phyloP scores from a whole-genome alignment of 139 green algal species.

The Chlorella sp. region DNA sequence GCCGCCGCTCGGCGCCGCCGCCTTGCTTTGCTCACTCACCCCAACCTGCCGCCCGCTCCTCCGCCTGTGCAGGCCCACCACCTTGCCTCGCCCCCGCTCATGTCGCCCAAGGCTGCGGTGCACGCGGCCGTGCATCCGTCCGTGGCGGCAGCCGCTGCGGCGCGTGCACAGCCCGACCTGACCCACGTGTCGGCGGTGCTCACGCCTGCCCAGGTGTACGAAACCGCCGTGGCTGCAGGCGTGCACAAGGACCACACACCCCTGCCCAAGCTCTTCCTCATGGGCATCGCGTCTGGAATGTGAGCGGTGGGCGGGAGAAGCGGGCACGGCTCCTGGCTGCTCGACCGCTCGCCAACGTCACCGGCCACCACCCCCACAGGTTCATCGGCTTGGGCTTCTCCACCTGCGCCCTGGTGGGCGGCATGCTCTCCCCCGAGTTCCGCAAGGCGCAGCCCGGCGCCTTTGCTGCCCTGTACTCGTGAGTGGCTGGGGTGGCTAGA shows the following conservation, averaged over 20 bases:
- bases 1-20: too few relatives aligned
- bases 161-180: neutral
- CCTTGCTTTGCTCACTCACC: too few relatives aligned
- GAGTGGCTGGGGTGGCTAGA: too few relatives aligned
- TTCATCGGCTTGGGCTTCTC: neutral
- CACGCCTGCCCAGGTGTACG: neutral
- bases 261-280: neutral
- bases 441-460: slow-evolving; percentile 7
- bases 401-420: slow-evolving; percentile 9
- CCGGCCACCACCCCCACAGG: too few relatives aligned
- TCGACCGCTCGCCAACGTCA: too few relatives aligned
- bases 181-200: neutral
- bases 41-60: too few relatives aligned
- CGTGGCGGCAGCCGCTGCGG: neutral
- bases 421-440: slow-evolving; percentile 6
- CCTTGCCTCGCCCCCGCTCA: too few relatives aligned
- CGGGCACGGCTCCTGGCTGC: neutral
- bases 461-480: slow-evolving; percentile 1
- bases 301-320: neutral
- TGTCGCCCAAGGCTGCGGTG: too few relatives aligned
- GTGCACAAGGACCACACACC: neutral
- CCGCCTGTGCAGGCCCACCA: neutral
- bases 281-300: neutral
- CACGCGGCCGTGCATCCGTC: too few relatives aligned
- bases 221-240: neutral